A percentile compares a stretch with the other conserved stretches of the same genome.
These are phyloP conservation scores for Geotrichum candidum DNA, from an alignment of 1,139 yeast genomes.

Conservation along the genomic window DNA sequence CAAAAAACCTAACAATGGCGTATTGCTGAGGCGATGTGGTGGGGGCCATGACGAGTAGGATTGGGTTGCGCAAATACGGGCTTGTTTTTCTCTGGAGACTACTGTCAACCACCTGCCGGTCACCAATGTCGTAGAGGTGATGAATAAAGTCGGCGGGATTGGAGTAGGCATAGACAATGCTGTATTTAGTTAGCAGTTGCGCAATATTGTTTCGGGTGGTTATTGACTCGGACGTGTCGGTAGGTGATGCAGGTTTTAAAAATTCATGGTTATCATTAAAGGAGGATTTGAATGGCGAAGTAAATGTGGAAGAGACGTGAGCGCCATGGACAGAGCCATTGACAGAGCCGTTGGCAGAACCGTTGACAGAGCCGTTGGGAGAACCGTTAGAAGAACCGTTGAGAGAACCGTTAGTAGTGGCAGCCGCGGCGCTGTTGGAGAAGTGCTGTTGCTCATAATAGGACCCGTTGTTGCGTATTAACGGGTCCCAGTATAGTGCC, in stretches of 20 bases:
- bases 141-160: conserved; percentile 7
- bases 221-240: neutral
- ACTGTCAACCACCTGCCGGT: neutral
- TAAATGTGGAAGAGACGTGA: neutral
- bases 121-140: conserved; percentile 2
- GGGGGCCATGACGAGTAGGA: conserved; percentile 9
- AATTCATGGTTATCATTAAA: neutral
- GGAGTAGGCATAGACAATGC: conserved; percentile 8
- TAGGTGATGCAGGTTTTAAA: neutral
- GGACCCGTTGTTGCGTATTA: conserved; percentile 6
- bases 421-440: neutral
- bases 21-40: conserved; percentile 2
- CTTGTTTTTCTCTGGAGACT: neutral
- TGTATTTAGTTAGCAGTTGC: conserved; percentile 2
- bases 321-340: neutral
- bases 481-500: conserved; percentile 17
- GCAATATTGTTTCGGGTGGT: neutral
- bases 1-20: conserved; percentile 14
- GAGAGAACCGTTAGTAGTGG: neutral
- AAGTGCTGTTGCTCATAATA: neutral
- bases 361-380: neutral
- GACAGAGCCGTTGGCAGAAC: neutral
- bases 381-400: neutral
- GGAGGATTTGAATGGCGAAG: neutral
- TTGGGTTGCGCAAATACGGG: neutral